phyloP scores from a whole-genome alignment of 1,139 yeast genomes.

The Yamadazyma diospyri region DNA sequence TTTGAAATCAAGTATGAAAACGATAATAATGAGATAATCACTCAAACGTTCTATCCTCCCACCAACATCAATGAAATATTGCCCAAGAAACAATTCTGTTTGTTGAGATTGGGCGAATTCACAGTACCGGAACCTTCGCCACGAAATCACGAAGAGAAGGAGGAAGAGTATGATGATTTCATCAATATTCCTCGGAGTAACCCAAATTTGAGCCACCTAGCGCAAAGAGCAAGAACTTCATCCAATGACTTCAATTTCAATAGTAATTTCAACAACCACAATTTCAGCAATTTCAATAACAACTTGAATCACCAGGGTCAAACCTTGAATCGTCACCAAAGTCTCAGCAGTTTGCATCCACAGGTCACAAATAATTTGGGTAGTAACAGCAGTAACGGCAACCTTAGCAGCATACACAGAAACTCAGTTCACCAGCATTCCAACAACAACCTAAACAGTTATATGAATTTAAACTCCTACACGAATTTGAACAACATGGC shows the following conservation, averaged over 20 bases:
- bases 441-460: not conserved
- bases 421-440: constrained; percentile 3
- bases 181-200: constrained; percentile 3
- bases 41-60: constrained; percentile 52
- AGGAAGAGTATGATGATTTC: constrained; percentile 2
- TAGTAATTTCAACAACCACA: not conserved
- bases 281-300: not conserved
- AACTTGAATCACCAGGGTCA: constrained; percentile 1
- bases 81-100: constrained; percentile 50
- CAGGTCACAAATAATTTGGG: not conserved
- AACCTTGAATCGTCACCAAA: not conserved
- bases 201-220: constrained; percentile 3
- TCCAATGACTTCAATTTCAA: constrained; percentile 5
- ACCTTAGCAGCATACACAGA: not conserved
- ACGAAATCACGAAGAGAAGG: not conserved
- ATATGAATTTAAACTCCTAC: not conserved
- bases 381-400: not conserved
- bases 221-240: constrained; percentile 4
- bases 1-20: constrained; percentile 41
- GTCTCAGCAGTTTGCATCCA: not conserved
- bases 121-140: constrained; percentile 16
- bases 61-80: constrained; percentile 54
- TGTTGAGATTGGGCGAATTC: constrained; percentile 53
- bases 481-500: not conserved
- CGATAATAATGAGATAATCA: constrained; percentile 18